A percentile compares a stretch with the other conserved stretches of the same genome.
Evolutionary conservation across 2,329 filamentous ascomycete genomes (phyloP).

Genomic region (Venturia oleaginea): DNA sequence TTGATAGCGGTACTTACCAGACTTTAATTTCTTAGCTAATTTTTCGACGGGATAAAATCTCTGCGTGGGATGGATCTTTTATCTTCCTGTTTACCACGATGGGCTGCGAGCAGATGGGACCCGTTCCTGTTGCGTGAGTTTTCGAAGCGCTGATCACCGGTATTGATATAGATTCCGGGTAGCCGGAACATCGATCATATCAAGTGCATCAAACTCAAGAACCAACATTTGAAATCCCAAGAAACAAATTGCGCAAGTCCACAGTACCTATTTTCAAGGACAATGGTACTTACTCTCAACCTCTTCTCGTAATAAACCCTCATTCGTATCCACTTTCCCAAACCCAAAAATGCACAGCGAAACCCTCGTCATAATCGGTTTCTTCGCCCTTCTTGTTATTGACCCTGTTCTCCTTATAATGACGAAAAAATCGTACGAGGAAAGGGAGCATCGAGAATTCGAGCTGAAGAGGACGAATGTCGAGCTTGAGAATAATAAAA

Average conservation of each 20-base stretch:
- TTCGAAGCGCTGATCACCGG: neutral
- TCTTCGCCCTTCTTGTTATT: neutral
- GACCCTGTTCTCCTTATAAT: neutral
- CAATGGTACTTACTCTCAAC: no score
- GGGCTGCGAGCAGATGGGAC: no score
- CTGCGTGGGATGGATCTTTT: no score
- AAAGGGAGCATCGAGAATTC: neutral
- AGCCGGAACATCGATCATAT: neutral
- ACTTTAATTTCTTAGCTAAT: no score
- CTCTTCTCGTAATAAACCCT: no score
- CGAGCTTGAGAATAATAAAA: neutral
- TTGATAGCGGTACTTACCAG: no score
- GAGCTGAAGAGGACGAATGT: neutral
- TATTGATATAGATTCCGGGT: neutral
- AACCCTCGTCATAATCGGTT: neutral
- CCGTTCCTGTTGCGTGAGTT: no score
- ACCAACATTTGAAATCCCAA: neutral
- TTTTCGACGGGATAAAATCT: no score
- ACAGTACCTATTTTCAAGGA: no score
- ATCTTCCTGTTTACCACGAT: no score
- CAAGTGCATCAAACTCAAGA: neutral
- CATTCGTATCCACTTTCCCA: neutral
- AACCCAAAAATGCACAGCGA: neutral
- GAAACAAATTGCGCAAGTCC: neutral
- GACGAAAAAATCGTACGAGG: neutral